phyloP scores from a whole-genome alignment of 2,329 filamentous ascomycete genomes.

The Stagonosporopsis vannaccii region DNA sequence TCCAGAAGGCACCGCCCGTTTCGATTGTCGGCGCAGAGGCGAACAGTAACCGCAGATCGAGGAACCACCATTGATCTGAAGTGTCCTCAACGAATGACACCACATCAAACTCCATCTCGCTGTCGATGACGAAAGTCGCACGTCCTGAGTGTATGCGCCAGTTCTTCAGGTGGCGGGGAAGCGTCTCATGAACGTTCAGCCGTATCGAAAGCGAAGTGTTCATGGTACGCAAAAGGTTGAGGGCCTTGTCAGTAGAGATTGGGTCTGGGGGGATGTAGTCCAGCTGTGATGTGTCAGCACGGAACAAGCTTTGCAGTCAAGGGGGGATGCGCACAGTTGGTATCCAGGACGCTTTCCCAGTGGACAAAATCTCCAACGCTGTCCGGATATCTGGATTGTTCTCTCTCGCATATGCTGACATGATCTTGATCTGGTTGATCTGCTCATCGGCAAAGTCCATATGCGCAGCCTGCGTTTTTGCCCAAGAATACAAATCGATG shows the following conservation, averaged over 20 bases:
- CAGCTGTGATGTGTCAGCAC: constrained; percentile 57
- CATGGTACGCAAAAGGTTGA: constrained; percentile 78
- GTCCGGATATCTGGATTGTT: constrained; percentile 92
- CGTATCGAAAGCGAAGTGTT: constrained; percentile 84
- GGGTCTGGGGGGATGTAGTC: constrained; percentile 78
- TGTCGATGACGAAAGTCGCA: constrained; percentile 82
- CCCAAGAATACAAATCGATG: constrained; percentile 83
- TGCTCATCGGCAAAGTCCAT: constrained; percentile 61
- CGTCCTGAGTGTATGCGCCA: constrained; percentile 86
- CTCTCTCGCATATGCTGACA: constrained; percentile 75
- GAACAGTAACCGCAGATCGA: constrained; percentile 88
- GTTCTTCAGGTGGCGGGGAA: constrained; percentile 78
- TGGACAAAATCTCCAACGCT: constrained; percentile 83
- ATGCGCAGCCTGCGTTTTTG: constrained; percentile 52
- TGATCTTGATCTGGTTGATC: constrained; percentile 73
- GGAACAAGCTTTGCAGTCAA: not conserved
- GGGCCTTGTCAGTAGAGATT: constrained; percentile 73
- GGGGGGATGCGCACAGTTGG: constrained; percentile 68
- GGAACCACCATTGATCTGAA: constrained; percentile 87
- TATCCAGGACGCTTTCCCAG: constrained; percentile 78
- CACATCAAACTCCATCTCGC: constrained; percentile 92
- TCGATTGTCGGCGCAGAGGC: constrained; percentile 70
- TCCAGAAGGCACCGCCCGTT: constrained; percentile 64
- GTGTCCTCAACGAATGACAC: constrained; percentile 87
- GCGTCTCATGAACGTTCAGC: constrained; percentile 82